These are phyloP conservation scores for Tardiomyces digboiensis DNA, from an alignment of 1,139 yeast genomes.

Conservation along the genomic window DNA sequence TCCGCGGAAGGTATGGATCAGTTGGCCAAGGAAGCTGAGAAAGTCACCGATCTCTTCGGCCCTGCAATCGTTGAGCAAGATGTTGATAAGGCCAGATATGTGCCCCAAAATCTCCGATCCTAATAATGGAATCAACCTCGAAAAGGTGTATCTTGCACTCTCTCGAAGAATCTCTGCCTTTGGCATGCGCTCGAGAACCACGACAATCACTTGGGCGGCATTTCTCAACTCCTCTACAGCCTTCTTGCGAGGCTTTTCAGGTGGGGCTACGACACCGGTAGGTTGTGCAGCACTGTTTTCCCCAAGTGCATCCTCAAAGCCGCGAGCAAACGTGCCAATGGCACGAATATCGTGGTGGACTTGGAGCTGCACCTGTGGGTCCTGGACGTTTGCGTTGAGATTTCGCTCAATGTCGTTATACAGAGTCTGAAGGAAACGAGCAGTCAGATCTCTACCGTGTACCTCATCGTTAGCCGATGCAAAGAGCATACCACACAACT, in stretches of 20 bases:
- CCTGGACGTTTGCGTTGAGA: neutral
- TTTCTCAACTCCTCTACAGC: slow-evolving; percentile 41
- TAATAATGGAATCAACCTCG: slow-evolving; percentile 74
- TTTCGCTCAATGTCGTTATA: slow-evolving; percentile 54
- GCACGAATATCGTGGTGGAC: slow-evolving; percentile 86
- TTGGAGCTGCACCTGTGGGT: slow-evolving; percentile 46
- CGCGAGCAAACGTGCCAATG: slow-evolving; percentile 82
- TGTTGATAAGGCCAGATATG: slow-evolving; percentile 62
- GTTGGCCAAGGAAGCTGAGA: slow-evolving; percentile 78
- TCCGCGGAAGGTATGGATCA: slow-evolving; percentile 64
- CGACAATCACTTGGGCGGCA: slow-evolving; percentile 75
- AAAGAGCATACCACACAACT: slow-evolving; percentile 33
- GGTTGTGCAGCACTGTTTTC: slow-evolving; percentile 22
- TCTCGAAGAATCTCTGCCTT: slow-evolving; percentile 68
- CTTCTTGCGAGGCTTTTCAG: slow-evolving; percentile 21
- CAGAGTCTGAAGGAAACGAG: slow-evolving; percentile 62
- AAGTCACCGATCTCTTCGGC: slow-evolving; percentile 69
- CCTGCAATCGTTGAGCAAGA: slow-evolving; percentile 59
- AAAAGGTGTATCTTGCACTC: slow-evolving; percentile 77
- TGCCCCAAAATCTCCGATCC: slow-evolving; percentile 45
- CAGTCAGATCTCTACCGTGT: slow-evolving; percentile 21
- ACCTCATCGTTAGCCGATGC: slow-evolving; percentile 29
- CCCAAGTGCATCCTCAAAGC: slow-evolving; percentile 42
- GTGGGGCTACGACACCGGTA: slow-evolving; percentile 14
- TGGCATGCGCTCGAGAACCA: slow-evolving; percentile 69